Conservation (phyloP, 495 filamentous ascomycete species). For the Sabuloglossum arenarium region DNA sequence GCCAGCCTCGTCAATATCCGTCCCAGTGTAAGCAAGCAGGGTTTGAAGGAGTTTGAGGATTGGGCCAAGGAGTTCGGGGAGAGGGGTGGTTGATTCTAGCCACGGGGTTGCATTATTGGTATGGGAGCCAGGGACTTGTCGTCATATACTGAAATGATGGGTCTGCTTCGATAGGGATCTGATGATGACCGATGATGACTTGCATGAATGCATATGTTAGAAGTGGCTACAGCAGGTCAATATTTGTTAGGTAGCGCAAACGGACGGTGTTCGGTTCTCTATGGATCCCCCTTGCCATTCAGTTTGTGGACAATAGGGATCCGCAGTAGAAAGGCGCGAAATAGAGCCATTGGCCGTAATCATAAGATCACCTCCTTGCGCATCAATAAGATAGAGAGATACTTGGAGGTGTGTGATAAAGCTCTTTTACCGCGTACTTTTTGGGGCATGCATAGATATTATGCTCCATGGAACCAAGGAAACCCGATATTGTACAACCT, state of each 20-base stretch:
- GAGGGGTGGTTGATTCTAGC: slow-evolving; percentile 40
- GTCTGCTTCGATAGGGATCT: background rate
- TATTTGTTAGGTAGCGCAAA: background rate
- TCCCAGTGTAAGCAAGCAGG: slow-evolving; percentile 73
- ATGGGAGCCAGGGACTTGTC: too few species aligned
- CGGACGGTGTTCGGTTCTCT: background rate
- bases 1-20: slow-evolving; percentile 69
- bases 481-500: background rate
- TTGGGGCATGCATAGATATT: background rate
- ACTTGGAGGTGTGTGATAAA: background rate
- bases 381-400: background rate
- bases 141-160: background rate
- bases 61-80: slow-evolving; percentile 92
- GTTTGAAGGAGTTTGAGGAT: slow-evolving; percentile 72
- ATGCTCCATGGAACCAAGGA: background rate
- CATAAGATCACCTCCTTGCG: background rate
- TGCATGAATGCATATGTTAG: background rate
- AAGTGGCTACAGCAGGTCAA: background rate
- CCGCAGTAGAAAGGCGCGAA: background rate
- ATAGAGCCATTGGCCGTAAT: background rate
- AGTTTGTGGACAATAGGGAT: background rate
- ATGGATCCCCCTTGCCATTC: background rate
- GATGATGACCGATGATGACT: background rate
- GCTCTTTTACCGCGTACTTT: background rate
- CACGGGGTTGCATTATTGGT: background rate